These are phyloP conservation scores for Coniochaeta sp. DNA, from an alignment of 2,329 filamentous ascomycete genomes.

Conservation along the genomic window DNA sequence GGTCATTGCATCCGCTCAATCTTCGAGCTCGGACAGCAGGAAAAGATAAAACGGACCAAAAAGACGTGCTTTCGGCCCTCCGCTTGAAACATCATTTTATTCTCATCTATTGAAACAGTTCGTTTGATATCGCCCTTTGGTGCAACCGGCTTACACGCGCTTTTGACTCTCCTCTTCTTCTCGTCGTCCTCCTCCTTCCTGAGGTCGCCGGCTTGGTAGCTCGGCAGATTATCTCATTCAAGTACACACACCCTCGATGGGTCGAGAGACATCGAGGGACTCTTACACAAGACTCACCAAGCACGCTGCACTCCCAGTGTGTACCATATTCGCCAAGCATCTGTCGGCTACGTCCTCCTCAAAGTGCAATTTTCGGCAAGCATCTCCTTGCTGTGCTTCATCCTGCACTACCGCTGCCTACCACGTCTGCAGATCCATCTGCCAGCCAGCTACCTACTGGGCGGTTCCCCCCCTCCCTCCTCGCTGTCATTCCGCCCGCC, in stretches of 20 bases:
- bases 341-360: background rate
- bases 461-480: background rate
- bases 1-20: conserved; percentile 2
- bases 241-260: background rate
- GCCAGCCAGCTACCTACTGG: background rate
- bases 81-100: background rate
- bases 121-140: conserved; percentile 6
- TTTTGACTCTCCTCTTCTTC: background rate
- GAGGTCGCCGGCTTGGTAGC: background rate
- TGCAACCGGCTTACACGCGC: background rate
- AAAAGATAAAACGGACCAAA: background rate
- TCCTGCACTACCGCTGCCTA: background rate
- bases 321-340: background rate
- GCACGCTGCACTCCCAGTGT: background rate
- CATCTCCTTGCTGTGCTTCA: background rate
- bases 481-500: background rate
- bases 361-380: background rate
- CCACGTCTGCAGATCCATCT: background rate
- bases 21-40: conserved; percentile 4
- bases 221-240: background rate
- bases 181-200: background rate
- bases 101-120: conserved; percentile 3
- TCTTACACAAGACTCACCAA: background rate
- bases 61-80: conserved; percentile 3
- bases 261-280: background rate